These are phyloP conservation scores for Colletotrichum echinochloae DNA, from an alignment of 2,329 filamentous ascomycete genomes.

Conservation along the genomic window DNA sequence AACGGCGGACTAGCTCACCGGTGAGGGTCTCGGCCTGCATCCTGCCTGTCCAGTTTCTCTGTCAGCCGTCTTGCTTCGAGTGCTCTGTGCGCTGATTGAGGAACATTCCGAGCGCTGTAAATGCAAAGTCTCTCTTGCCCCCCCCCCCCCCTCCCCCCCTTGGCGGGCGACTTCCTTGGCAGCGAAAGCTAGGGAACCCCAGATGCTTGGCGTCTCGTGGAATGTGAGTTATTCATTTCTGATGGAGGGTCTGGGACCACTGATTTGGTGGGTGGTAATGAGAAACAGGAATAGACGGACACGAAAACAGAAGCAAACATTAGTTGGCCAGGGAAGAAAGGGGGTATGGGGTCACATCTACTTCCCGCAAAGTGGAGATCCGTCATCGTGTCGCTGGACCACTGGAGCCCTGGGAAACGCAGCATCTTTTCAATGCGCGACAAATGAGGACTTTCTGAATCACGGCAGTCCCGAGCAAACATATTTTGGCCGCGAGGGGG, in stretches of 20 bases:
- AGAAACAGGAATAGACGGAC: constrained; percentile 29
- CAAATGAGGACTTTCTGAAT: background rate
- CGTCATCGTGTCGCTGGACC: constrained; percentile 3
- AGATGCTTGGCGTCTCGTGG: constrained; percentile 33
- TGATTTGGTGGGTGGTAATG: background rate
- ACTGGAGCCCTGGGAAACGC: background rate
- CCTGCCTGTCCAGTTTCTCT: background rate
- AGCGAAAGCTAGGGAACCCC: constrained; percentile 1
- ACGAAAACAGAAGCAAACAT: constrained; percentile 13
- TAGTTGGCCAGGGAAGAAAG: background rate
- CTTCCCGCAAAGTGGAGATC: constrained; percentile 22
- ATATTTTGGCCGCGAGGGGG: background rate
- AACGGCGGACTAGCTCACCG: background rate
- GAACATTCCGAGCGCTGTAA: constrained; percentile 7
- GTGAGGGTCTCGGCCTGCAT: background rate
- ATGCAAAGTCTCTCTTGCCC: background rate
- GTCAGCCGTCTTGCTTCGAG: background rate
- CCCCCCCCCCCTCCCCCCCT: background rate
- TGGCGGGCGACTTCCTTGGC: constrained; percentile 2
- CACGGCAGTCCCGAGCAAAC: background rate
- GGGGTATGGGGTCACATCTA: constrained; percentile 19
- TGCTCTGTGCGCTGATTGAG: constrained; percentile 7
- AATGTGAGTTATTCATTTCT: constrained; percentile 18
- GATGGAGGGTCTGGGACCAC: background rate
- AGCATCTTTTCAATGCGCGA: background rate